Base-by-base conservation (phyloP, 2,329 filamentous ascomycete genomes). In the Fusarium sp. region DNA sequence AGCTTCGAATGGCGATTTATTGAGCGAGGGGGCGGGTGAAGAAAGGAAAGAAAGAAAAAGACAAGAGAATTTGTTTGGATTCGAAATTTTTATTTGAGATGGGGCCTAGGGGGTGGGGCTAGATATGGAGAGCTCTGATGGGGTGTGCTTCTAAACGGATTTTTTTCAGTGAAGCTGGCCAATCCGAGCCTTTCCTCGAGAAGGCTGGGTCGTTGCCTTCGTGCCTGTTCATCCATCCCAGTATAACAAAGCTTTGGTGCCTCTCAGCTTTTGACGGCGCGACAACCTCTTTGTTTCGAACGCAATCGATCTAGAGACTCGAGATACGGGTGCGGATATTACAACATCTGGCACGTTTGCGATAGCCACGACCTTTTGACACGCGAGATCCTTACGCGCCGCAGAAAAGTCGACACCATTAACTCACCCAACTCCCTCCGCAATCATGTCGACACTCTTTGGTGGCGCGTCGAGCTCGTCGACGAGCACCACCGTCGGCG, bases 1-100 rank as follows among this genome's bases (percentile, higher is more conserved):
- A 95, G 95, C 96, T 98, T 98, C 93, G 95, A 97, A 97, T 92
- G 93, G 95, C 96, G 96, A 98, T 98, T 95, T 95, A 95, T 98
- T 91, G 95, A 95, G 90, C 95, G 95, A 98, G 95, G 92, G 93
- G 82, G 92, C 92, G 86, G 85, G 82, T 83, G 83, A 81, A 77
- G 73, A 66, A 76, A 77, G 75, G 73, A 80, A 76, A 77, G 74
- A 72, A 72, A 72, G 65, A 67, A 54, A 50, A 54, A 59, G 54
- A 27, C 67, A 22, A 73, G 50, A 64, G n/a, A 59, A 54, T 52
- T 52, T 31, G 64, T 39, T 66, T 37, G 57, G 63, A 54, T 67
- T 64, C 69, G 70, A 37, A 71, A 71, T 73, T 80, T 80, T 81
- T 77, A 79, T 80, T 74, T 45, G 22, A 65, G 62, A 75, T 73